These are phyloP conservation scores for Alternaria longipes DNA, from an alignment of 2,329 filamentous ascomycete genomes.

Conservation along the genomic window DNA sequence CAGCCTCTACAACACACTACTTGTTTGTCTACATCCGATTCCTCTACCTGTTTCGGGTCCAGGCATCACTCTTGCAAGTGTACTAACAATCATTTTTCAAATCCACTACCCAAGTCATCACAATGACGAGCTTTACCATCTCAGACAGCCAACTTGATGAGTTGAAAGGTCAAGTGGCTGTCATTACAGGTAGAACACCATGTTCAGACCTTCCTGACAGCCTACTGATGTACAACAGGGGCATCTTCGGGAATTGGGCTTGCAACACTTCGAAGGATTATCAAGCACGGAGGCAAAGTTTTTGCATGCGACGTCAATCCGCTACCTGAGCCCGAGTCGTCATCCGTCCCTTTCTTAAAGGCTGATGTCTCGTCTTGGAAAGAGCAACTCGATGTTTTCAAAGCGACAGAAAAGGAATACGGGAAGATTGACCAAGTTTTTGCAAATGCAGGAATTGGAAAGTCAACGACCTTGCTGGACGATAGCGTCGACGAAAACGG, in stretches of 20 bases:
- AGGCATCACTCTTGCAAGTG: background rate
- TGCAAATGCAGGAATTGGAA: conserved; percentile 46
- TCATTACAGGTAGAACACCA: conserved; percentile 59
- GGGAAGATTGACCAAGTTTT: conserved; percentile 59
- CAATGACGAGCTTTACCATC: conserved; percentile 55
- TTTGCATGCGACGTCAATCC: conserved; percentile 64
- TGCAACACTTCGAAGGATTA: conserved; percentile 62
- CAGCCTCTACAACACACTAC: background rate
- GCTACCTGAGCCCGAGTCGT: conserved; percentile 41
- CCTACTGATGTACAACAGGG: conserved; percentile 47
- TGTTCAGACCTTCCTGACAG: background rate
- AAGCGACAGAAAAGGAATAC: conserved; percentile 55
- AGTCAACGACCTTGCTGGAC: conserved; percentile 33
- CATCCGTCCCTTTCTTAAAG: conserved; percentile 34
- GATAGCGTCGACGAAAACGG: conserved; percentile 43
- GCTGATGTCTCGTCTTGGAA: conserved; percentile 57
- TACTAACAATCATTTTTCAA: background rate
- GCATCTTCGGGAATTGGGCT: conserved; percentile 69
- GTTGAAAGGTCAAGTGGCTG: conserved; percentile 61
- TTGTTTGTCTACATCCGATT: background rate
- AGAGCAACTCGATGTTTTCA: conserved; percentile 62
- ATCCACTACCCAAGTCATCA: background rate
- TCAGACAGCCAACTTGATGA: conserved; percentile 54
- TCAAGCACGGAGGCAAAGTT: conserved; percentile 64
- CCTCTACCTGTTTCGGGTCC: background rate